Base-by-base conservation (phyloP, 371 early-diverging fungal species). In the Apophysomyces sp. region DNA sequence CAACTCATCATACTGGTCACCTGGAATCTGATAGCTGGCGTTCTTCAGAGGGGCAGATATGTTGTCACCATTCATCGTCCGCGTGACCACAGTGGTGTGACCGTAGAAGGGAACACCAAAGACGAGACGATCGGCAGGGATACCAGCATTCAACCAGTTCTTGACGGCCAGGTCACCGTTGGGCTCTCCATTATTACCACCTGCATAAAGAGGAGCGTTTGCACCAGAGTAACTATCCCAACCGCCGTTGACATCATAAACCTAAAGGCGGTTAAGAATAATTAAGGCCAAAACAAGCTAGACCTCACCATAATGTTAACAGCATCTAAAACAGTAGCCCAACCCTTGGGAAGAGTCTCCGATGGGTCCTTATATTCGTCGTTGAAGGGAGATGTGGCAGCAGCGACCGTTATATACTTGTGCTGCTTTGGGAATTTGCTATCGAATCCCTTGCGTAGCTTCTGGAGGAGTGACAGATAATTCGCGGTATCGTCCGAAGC, bases 51-150 rank as follows among this genome's bases (percentile, higher is more conserved):
- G 34, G 21, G 53, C 54, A 32, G 63, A 32, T 12, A 24, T 27
- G 12, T 65, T 64, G 3, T 27, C 16, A 12, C n/a, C n/a, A n/a
- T n/a, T n/a, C n/a, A 62, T 54, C 26, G 58, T 41, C 9, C 39
- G 51, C 6, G 11, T 3, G 1, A n/a, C 26, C 9, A 72, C 72
- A 32, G 67, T 62, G 0, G 71, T 61, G 30, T 71, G 72, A n/a
- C 88, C 86, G 59, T 86, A 85, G 66, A 88, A 86, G 0, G 86
- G 85, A 9, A 85, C 77, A 0, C 88, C 85, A 53, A 85, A 68
- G 29, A 78, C 80, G 31, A 86, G 65, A 44, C 78, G 77, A 1
- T 81, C 64, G 6, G 69, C 51, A 24, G 86, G 85, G 63, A 86
- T 77, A 4, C 88, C 88, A 1, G 88, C 86, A 9, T 71, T 54